Conservation (phyloP, 208 protist species). For the Spongospora subterranea region DNA sequence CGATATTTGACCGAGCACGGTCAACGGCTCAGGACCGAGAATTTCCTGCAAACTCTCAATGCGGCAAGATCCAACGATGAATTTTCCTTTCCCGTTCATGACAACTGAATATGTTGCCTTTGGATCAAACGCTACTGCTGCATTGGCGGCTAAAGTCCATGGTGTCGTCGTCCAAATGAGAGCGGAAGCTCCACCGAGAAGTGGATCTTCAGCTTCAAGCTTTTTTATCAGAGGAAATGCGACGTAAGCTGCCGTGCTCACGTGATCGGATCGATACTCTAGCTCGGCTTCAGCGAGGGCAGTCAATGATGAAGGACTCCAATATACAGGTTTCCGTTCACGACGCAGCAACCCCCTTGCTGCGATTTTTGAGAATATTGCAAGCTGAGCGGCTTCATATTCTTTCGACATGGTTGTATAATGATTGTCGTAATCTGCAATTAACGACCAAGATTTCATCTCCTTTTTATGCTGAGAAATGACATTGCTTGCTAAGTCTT, state of each 20-base stretch:
- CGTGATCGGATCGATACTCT: conserved; percentile 78
- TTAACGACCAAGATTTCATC: neutral
- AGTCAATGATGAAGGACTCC: conserved; percentile 68
- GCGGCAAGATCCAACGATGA: neutral
- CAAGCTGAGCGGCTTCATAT: conserved; percentile 12
- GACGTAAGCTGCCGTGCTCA: conserved; percentile 52
- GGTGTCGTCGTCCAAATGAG: conserved; percentile 54
- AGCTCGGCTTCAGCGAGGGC: conserved; percentile 81
- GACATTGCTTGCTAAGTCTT: neutral
- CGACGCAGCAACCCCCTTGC: neutral
- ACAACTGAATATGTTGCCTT: neutral
- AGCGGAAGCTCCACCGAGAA: neutral
- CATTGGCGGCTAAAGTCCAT: neutral
- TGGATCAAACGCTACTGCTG: neutral
- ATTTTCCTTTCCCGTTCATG: neutral
- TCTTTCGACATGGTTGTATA: conserved; percentile 27
- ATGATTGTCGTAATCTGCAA: neutral
- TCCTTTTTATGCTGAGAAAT: neutral
- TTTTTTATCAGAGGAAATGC: neutral
- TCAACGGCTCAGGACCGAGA: neutral
- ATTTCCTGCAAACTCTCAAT: neutral
- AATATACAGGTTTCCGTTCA: neutral
- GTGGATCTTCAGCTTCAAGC: neutral
- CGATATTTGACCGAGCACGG: neutral
- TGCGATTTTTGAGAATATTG: neutral